Percentiles rank a stretch among this genome's conserved stretches.
Evolutionary conservation across 2,329 filamentous ascomycete genomes (phyloP).

Genomic region (Fusarium sp.): DNA sequence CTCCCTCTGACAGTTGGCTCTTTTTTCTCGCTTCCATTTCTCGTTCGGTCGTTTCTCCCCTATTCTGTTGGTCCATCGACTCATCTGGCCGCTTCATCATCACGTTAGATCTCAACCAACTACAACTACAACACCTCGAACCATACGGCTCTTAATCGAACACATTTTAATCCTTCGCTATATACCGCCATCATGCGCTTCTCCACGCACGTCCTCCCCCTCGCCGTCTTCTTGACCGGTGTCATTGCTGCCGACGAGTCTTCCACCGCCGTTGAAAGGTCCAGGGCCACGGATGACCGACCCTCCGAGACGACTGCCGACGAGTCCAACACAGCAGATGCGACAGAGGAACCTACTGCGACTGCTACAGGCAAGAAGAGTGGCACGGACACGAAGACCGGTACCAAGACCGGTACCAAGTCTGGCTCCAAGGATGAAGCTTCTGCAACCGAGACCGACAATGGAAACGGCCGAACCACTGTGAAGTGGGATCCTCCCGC

Average conservation of each 20-base stretch:
- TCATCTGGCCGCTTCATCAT: conserved; percentile 6
- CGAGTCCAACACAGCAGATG: conserved; percentile 33
- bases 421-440: conserved; percentile 14
- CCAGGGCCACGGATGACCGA: conserved; percentile 33
- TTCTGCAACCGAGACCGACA: conserved; percentile 20
- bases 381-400: conserved; percentile 20
- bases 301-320: conserved; percentile 28
- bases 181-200: conserved; percentile 40
- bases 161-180: not conserved
- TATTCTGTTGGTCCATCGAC: conserved; percentile 7
- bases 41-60: conserved; percentile 21
- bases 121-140: not conserved
- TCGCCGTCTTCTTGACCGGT: conserved; percentile 40
- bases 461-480: conserved; percentile 14
- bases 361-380: conserved; percentile 25
- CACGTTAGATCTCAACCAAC: conserved; percentile 1
- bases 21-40: not conserved
- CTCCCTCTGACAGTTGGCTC: conserved; percentile 13
- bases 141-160: conserved; percentile 3
- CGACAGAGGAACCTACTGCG: conserved; percentile 22
- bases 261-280: conserved; percentile 24
- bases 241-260: conserved; percentile 36
- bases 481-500: conserved; percentile 38
- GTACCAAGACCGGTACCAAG: conserved; percentile 14
- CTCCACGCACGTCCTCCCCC: conserved; percentile 43